Evolutionary conservation across 2,329 filamentous ascomycete genomes (phyloP).

Genomic region (Trichoderma atroviride): DNA sequence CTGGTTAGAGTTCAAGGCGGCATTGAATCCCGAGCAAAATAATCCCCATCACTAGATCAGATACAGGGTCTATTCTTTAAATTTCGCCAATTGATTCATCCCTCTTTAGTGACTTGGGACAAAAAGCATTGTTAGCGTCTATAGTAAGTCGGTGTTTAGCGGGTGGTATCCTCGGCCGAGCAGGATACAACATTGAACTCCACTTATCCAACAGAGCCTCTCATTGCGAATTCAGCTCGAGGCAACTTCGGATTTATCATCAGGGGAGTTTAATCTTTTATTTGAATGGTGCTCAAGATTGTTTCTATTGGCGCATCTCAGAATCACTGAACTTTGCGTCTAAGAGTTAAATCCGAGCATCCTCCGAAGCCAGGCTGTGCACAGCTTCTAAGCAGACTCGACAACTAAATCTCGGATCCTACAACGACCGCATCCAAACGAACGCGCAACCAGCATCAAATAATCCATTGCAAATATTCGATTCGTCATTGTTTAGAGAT

Average conservation of each 20-base stretch:
- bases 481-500: not conserved
- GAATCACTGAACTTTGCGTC: not conserved
- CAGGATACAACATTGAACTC: not conserved
- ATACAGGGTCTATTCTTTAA: not conserved
- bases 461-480: not conserved
- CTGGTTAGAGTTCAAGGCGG: not conserved
- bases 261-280: not conserved
- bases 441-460: not conserved
- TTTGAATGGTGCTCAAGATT: too few species aligned
- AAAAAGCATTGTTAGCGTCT: not conserved
- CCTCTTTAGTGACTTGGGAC: not conserved
- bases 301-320: not conserved
- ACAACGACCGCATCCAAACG: not conserved
- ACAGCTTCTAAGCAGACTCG: not conserved
- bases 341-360: not conserved
- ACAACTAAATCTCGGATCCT: not conserved
- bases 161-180: constrained; percentile 16
- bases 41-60: not conserved
- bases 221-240: not conserved
- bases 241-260: not conserved
- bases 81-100: not conserved
- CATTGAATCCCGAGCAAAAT: not conserved
- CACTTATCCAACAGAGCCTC: not conserved
- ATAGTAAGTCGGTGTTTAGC: constrained; percentile 1
- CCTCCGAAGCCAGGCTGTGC: not conserved